Percentiles rank a stretch among this genome's conserved stretches.
phyloP scores from a whole-genome alignment of 306 rosid genomes.

The Rosa chinensis region DNA sequence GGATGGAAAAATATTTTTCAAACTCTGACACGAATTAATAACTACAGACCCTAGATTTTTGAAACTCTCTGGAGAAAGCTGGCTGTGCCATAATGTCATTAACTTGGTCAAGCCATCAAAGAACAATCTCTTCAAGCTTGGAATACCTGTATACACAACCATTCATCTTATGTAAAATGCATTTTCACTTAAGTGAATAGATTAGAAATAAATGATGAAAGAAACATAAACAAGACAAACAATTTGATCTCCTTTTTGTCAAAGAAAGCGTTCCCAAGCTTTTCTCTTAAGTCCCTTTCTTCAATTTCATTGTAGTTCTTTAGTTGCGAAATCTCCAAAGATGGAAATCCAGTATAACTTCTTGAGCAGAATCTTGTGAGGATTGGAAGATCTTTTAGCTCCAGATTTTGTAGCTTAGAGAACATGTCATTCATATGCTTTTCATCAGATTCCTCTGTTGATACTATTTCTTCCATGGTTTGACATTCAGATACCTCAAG shows the following conservation, averaged over 20 bases:
- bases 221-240: background rate
- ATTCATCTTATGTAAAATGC: background rate
- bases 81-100: background rate
- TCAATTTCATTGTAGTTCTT: background rate
- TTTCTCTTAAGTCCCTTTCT: background rate
- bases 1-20: slow-evolving; percentile 23
- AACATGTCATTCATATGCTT: background rate
- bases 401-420: background rate
- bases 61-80: background rate
- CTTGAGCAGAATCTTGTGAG: slow-evolving; percentile 4
- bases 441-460: background rate
- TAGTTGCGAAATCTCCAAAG: background rate
- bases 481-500: slow-evolving; percentile 27
- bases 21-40: slow-evolving; percentile 16
- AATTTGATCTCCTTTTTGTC: background rate
- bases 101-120: rapidly evolving
- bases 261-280: background rate
- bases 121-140: background rate
- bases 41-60: slow-evolving; percentile 6
- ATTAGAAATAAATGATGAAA: background rate
- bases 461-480: slow-evolving; percentile 25
- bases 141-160: background rate
- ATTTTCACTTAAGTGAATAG: no score
- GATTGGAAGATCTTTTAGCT: background rate
- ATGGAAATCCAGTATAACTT: background rate